phyloP scores from a whole-genome alignment of 1,284 basidiomycete species.

The Moesziomyces parantarcticus region DNA sequence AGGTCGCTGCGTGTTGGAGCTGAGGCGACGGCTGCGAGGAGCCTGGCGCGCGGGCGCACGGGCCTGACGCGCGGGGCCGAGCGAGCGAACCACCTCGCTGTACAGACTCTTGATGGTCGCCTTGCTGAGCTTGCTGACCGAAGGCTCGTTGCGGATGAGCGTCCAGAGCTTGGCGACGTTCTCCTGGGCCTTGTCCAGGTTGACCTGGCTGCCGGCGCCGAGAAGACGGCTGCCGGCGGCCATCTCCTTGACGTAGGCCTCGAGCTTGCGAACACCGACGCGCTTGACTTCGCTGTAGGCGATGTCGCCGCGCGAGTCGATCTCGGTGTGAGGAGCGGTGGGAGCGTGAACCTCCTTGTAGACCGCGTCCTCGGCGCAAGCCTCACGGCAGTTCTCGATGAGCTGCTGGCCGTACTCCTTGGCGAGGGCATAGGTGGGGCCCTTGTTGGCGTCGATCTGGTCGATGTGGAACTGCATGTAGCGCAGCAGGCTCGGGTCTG shows the following conservation, averaged over 20 bases:
- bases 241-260: slow-evolving; percentile 99
- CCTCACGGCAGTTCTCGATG: slow-evolving; percentile 90
- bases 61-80: slow-evolving; percentile 74
- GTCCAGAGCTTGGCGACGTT: slow-evolving; percentile 97
- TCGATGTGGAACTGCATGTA: slow-evolving; percentile 98
- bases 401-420: slow-evolving; percentile 97
- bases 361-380: slow-evolving; percentile 81
- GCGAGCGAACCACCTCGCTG: slow-evolving; percentile 84
- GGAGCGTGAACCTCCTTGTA: slow-evolving; percentile 81
- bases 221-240: slow-evolving; percentile 82
- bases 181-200: slow-evolving; percentile 90
- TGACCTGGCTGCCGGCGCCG: slow-evolving; percentile 58
- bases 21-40: slow-evolving; percentile 69
- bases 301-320: slow-evolving; percentile 92
- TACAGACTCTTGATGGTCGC: slow-evolving; percentile 96
- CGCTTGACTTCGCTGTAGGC: slow-evolving; percentile 93
- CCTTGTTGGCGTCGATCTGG: slow-evolving; percentile 78
- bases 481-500: slow-evolving; percentile 73
- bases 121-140: slow-evolving; percentile 96
- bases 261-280: slow-evolving; percentile 93
- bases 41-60: slow-evolving; percentile 71
- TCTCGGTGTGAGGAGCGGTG: slow-evolving; percentile 93
- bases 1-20: slow-evolving; percentile 64
- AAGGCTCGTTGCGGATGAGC: slow-evolving; percentile 94
- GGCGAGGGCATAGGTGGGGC: slow-evolving; percentile 90